These are phyloP conservation scores for Gossypium gossypioides DNA, from an alignment of 441 rosid genomes.

Conservation along the genomic window DNA sequence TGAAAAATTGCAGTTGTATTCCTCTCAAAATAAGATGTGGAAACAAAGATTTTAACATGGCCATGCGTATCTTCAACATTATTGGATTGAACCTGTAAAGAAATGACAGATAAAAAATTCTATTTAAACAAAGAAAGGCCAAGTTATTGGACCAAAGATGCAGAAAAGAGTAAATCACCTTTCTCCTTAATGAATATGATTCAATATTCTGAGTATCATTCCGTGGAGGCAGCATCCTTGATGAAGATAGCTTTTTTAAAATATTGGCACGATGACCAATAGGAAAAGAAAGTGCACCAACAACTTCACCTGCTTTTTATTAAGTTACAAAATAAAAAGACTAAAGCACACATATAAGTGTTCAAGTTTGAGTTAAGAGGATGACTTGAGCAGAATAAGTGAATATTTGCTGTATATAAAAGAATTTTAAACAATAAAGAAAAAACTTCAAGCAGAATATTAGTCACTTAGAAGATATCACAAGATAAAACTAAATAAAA, in stretches of 20 bases:
- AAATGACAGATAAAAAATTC: not conserved
- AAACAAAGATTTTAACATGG: slow-evolving; percentile 57
- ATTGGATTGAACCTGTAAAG: slow-evolving; percentile 31
- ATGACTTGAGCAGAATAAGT: not conserved
- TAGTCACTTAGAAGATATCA: not conserved
- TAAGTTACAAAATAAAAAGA: slow-evolving; percentile 13
- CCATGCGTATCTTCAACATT: slow-evolving; percentile 43
- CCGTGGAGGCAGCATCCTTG: slow-evolving; percentile 62
- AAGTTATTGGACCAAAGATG: not conserved
- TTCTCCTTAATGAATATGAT: slow-evolving; percentile 57
- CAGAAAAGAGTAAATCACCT: slow-evolving; percentile 38
- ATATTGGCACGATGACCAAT: slow-evolving; percentile 57
- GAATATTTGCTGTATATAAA: not conserved
- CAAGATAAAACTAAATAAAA: not conserved
- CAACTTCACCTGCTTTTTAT: slow-evolving; percentile 73
- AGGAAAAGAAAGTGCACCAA: slow-evolving; percentile 81
- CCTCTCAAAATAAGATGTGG: slow-evolving; percentile 78
- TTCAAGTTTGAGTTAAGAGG: not conserved
- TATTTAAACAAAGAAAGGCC: not conserved
- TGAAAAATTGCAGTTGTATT: slow-evolving; percentile 42
- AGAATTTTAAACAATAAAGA: not conserved
- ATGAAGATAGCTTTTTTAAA: slow-evolving; percentile 72
- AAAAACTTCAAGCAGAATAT: not conserved
- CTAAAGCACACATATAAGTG: not conserved
- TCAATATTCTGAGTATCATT: slow-evolving; percentile 42